A percentile compares a stretch with the other conserved stretches of the same genome.
Conservation (phyloP, 176 grass and related monocot genomes). For the Carex parvula region DNA sequence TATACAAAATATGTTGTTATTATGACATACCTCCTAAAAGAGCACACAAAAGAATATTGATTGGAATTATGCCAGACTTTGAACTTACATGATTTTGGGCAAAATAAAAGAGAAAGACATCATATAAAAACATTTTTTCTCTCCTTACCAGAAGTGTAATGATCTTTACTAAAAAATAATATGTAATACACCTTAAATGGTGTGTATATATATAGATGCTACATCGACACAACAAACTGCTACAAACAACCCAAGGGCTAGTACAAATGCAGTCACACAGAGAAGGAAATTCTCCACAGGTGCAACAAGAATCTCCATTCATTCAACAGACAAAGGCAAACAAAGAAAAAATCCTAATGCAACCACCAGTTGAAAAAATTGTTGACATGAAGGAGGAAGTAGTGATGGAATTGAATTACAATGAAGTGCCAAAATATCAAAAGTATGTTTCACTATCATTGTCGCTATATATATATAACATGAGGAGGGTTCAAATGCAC, state of each 20-base stretch:
- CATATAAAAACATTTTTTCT: neutral
- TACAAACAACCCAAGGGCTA: neutral
- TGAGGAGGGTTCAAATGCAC: too few species aligned
- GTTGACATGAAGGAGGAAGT: neutral
- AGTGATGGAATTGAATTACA: neutral
- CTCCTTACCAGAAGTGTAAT: neutral
- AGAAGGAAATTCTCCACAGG: neutral
- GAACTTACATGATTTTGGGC: neutral
- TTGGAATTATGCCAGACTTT: neutral
- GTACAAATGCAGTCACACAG: neutral
- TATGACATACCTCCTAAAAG: neutral
- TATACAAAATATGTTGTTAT: neutral
- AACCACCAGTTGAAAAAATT: neutral
- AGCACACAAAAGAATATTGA: neutral
- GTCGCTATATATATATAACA: too few species aligned
- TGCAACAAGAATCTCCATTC: neutral
- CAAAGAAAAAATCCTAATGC: neutral
- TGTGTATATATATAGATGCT: constrained; percentile 8
- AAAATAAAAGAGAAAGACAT: neutral
- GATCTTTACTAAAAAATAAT: neutral
- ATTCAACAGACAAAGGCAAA: neutral
- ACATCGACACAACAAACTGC: neutral
- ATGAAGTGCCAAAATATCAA: neutral
- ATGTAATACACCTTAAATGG: neutral
- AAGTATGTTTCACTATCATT: neutral